Evolutionary conservation across 2,329 filamentous ascomycete species (phyloP).

Genomic region (Graphilbum sp.): DNA sequence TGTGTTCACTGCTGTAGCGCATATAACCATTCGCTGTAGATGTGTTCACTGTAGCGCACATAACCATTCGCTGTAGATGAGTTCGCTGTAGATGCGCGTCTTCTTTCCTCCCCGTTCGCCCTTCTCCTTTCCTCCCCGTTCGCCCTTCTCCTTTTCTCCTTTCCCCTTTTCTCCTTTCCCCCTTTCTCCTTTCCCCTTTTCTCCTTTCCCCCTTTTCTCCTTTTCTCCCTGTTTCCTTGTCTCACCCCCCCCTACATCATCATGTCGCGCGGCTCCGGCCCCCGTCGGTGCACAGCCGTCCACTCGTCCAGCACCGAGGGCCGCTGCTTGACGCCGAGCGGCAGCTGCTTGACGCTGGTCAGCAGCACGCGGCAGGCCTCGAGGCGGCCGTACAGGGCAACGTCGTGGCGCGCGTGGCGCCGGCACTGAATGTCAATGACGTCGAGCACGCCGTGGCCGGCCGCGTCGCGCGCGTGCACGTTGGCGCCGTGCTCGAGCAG

Average conservation of each 20-base stretch:
- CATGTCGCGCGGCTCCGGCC: conserved; percentile 10
- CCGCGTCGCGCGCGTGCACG: conserved; percentile 14
- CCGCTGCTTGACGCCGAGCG: conserved; percentile 12
- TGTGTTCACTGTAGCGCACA: too few species aligned
- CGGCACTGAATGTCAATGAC: conserved; percentile 12
- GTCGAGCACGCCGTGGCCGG: conserved; percentile 18
- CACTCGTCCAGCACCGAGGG: conserved; percentile 11
- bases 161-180: too few species aligned
- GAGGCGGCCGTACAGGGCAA: conserved; percentile 16
- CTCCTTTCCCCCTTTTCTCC: not conserved
- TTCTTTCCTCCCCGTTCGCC: too few species aligned
- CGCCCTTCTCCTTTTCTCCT: too few species aligned
- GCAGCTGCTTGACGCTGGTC: conserved; percentile 14
- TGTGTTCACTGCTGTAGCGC: too few species aligned
- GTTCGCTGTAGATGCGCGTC: too few species aligned
- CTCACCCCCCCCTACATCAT: conserved; percentile 1
- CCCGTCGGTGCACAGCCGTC: conserved; percentile 6
- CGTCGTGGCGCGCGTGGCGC: conserved; percentile 11
- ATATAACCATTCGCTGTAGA: too few species aligned
- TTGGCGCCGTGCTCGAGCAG: conserved; percentile 22
- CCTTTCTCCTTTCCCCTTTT: not conserved
- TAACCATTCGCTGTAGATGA: too few species aligned
- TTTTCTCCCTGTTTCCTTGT: not conserved
- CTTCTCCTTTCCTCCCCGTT: too few species aligned
- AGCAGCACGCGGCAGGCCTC: conserved; percentile 17